Evolutionary conservation across 2,329 filamentous ascomycete species (phyloP).

Genomic region (Seiridium unicorne): DNA sequence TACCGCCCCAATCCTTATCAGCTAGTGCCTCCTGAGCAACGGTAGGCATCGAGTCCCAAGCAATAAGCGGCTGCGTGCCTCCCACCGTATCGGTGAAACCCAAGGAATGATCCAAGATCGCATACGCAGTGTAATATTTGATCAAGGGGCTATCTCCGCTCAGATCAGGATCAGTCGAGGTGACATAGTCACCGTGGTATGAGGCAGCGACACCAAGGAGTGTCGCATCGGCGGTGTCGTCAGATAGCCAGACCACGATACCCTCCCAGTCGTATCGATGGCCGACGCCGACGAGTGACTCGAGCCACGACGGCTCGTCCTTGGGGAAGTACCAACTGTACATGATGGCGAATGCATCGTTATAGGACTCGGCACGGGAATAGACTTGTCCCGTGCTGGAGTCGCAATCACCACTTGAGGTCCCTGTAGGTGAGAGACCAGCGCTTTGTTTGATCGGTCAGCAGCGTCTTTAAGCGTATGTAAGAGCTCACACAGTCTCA

Average conservation of each 20-base stretch:
- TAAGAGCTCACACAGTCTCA: neutral
- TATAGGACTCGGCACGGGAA: slow-evolving; percentile 24
- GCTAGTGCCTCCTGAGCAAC: slow-evolving; percentile 5
- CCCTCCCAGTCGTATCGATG: slow-evolving; percentile 36
- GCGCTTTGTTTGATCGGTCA: slow-evolving; percentile 14
- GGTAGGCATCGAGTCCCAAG: slow-evolving; percentile 1
- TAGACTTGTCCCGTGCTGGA: slow-evolving; percentile 31
- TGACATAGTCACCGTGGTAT: slow-evolving; percentile 23
- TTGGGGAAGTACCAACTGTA: slow-evolving; percentile 36
- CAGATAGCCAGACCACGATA: slow-evolving; percentile 27
- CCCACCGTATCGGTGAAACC: slow-evolving; percentile 6
- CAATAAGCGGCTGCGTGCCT: slow-evolving; percentile 4
- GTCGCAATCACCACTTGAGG: slow-evolving; percentile 22
- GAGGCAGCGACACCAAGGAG: slow-evolving; percentile 29
- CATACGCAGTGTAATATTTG: slow-evolving; percentile 4
- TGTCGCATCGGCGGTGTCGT: slow-evolving; percentile 17
- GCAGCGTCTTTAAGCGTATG: neutral
- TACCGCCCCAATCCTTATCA: slow-evolving; percentile 6
- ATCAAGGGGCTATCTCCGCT: slow-evolving; percentile 2
- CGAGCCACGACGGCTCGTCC: slow-evolving; percentile 29
- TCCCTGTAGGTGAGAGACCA: slow-evolving; percentile 25
- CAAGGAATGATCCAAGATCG: neutral
- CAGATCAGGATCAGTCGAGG: neutral
- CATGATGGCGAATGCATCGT: slow-evolving; percentile 28
- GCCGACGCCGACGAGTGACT: slow-evolving; percentile 21